Percentiles rank a stretch among this genome's conserved stretches.
phyloP scores from a whole-genome alignment of 1,284 basidiomycete species.

The Puccinia coronata region DNA sequence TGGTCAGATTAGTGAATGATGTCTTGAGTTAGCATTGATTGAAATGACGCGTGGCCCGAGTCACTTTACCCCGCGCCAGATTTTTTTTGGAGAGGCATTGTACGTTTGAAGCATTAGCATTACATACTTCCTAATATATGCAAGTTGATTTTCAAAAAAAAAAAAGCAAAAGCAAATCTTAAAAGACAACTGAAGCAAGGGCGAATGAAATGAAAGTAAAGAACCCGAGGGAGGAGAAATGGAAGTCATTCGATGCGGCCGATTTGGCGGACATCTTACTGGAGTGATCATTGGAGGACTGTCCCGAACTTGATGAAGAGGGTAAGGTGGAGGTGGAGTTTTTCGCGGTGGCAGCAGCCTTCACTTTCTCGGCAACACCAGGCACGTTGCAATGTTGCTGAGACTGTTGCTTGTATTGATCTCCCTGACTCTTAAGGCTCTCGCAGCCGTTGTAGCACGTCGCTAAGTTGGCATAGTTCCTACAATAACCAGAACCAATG shows the following conservation, averaged over 20 bases:
- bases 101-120: no score
- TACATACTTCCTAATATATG: no score
- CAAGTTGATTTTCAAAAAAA: background rate
- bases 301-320: background rate
- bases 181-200: background rate
- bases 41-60: no score
- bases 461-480: conserved; percentile 30
- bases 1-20: no score
- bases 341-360: background rate
- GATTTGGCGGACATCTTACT: background rate
- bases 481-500: background rate
- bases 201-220: background rate
- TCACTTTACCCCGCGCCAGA: no score
- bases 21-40: no score
- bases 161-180: background rate
- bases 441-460: conserved; percentile 20
- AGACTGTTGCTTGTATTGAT: conserved; percentile 2
- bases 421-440: background rate
- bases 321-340: background rate
- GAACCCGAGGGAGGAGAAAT: background rate
- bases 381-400: conserved; percentile 9
- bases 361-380: conserved; percentile 4
- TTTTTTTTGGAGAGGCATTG: no score
- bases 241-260: background rate
- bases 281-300: background rate